Evolutionary conservation across 1,139 yeast genomes (phyloP).

Genomic region (Magnusiomyces suaveolens): DNA sequence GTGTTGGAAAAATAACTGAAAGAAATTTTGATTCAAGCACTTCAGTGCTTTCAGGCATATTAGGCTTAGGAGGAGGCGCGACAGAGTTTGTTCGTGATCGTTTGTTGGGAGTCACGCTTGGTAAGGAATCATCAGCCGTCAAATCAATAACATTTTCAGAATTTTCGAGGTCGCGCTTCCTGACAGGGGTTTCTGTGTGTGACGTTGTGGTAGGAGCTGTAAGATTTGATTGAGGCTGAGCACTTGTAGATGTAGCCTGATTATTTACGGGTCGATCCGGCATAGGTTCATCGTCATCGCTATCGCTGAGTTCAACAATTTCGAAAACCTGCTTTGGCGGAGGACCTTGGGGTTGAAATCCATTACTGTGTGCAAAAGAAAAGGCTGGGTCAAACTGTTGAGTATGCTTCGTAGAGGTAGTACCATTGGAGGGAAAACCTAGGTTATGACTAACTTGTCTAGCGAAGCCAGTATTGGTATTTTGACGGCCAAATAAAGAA

Average conservation of each 20-base stretch:
- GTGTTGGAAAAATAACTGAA: neutral
- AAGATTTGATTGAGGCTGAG: neutral
- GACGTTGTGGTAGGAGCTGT: neutral
- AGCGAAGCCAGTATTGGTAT: too few relatives aligned
- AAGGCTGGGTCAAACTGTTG: too few relatives aligned
- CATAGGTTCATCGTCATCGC: neutral
- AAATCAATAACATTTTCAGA: too few relatives aligned
- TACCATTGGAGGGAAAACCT: too few relatives aligned
- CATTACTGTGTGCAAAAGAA: too few relatives aligned
- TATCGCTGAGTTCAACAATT: neutral
- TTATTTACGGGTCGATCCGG: too few relatives aligned
- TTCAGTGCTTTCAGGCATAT: neutral
- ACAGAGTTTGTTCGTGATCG: neutral
- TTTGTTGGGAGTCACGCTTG: neutral
- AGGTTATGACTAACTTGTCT: too few relatives aligned
- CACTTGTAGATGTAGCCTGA: neutral
- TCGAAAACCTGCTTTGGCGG: neutral
- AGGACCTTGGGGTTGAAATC: too few relatives aligned
- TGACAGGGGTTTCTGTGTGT: neutral
- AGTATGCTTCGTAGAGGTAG: too few relatives aligned
- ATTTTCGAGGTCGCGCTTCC: too few relatives aligned
- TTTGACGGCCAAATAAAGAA: too few relatives aligned
- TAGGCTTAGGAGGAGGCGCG: neutral
- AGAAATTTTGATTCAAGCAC: neutral
- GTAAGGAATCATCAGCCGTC: too few relatives aligned